These are phyloP conservation scores for Saturnispora serradocipensis DNA, from an alignment of 805 yeast species.

Conservation along the genomic window DNA sequence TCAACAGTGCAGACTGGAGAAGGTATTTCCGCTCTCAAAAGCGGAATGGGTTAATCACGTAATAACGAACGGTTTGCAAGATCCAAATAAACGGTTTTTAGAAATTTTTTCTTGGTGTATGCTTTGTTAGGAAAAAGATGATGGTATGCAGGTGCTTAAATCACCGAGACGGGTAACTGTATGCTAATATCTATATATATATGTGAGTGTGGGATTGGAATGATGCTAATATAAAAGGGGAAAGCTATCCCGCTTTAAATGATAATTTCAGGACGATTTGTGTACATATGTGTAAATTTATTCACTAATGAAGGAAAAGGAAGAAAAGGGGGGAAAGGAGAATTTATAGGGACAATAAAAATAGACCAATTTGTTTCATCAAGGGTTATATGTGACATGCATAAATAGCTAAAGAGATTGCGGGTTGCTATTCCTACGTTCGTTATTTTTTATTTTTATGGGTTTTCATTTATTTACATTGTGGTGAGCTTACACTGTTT, in stretches of 20 bases:
- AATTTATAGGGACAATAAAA: background rate
- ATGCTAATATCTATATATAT: background rate
- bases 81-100: background rate
- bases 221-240: background rate
- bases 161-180: background rate
- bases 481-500: background rate
- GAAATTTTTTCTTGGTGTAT: background rate
- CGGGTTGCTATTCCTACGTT: background rate
- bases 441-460: too few relatives aligned
- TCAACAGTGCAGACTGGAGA: constrained; percentile 19
- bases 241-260: background rate
- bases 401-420: background rate
- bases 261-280: background rate
- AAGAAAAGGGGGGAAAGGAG: background rate
- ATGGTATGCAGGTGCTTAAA: background rate
- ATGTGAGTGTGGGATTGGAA: background rate
- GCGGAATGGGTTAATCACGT: background rate
- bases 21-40: constrained; percentile 12
- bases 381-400: background rate
- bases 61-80: background rate
- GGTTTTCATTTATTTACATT: background rate
- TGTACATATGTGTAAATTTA: background rate
- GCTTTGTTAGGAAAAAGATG: background rate
- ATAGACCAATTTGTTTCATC: background rate
- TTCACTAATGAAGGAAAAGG: background rate